These are phyloP conservation scores for Exophiala phaeomuriformis DNA, from an alignment of 2,329 filamentous ascomycete species.

Conservation along the genomic window DNA sequence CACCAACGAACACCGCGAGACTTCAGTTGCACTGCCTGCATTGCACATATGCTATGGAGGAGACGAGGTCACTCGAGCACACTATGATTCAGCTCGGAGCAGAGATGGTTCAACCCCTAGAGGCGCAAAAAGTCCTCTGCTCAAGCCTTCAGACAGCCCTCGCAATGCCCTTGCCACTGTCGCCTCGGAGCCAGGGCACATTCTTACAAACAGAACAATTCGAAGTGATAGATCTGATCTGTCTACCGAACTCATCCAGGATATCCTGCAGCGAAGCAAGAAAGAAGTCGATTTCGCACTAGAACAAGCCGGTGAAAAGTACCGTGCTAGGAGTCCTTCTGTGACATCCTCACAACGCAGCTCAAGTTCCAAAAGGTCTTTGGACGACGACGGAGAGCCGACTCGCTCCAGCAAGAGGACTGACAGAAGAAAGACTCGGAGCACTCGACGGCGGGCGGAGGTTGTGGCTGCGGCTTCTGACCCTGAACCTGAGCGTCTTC, in stretches of 20 bases:
- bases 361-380: conserved; percentile 27
- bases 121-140: conserved; percentile 16
- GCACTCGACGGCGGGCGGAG: conserved; percentile 20
- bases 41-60: conserved; percentile 28
- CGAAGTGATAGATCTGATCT: conserved; percentile 22
- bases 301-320: conserved; percentile 20
- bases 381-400: conserved; percentile 27
- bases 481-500: conserved; percentile 15
- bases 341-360: conserved; percentile 27
- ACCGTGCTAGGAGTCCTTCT: conserved; percentile 25
- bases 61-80: conserved; percentile 26
- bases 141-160: conserved; percentile 15
- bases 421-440: conserved; percentile 17
- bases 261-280: conserved; percentile 22
- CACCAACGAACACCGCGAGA: conserved; percentile 21
- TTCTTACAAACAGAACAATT: conserved; percentile 20
- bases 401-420: conserved; percentile 24
- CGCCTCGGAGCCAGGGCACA: conserved; percentile 8
- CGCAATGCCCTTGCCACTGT: not conserved
- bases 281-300: conserved; percentile 22
- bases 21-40: conserved; percentile 5
- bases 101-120: conserved; percentile 23
- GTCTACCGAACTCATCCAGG: conserved; percentile 25
- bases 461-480: conserved; percentile 13
- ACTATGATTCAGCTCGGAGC: conserved; percentile 28